Conservation (phyloP, 2,329 filamentous ascomycete species). For the Colletotrichum sp. region DNA sequence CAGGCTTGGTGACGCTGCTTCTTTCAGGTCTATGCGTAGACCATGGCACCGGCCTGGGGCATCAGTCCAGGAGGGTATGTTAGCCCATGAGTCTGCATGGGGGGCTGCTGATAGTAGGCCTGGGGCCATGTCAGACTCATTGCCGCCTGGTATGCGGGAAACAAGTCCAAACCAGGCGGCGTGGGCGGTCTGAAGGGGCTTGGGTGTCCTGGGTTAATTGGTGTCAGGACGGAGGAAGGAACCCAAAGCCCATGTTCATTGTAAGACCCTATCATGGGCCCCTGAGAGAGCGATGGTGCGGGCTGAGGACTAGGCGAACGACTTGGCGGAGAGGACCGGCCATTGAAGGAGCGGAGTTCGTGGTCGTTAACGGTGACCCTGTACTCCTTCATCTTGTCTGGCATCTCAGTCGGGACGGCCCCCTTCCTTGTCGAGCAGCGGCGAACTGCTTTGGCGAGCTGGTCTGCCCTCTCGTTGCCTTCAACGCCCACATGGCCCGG, state of each 20-base stretch:
- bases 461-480: background rate
- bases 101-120: background rate
- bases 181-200: background rate
- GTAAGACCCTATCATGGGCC: background rate
- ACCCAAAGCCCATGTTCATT: background rate
- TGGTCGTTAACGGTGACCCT: background rate
- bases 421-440: background rate
- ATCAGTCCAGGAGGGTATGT: background rate
- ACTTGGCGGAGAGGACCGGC: background rate
- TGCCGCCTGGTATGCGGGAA: background rate
- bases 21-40: background rate
- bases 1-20: background rate
- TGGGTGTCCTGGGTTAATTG: background rate
- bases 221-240: background rate
- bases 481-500: constrained; percentile 2
- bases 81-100: background rate
- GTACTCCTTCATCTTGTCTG: background rate
- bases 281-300: background rate
- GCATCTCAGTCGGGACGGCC: background rate
- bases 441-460: background rate
- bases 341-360: background rate
- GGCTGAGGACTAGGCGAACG: background rate
- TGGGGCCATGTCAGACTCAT: background rate
- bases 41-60: background rate
- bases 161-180: background rate